Evolutionary conservation across 257 asterid genomes (phyloP).

Genomic region (Scutellaria galericulata): DNA sequence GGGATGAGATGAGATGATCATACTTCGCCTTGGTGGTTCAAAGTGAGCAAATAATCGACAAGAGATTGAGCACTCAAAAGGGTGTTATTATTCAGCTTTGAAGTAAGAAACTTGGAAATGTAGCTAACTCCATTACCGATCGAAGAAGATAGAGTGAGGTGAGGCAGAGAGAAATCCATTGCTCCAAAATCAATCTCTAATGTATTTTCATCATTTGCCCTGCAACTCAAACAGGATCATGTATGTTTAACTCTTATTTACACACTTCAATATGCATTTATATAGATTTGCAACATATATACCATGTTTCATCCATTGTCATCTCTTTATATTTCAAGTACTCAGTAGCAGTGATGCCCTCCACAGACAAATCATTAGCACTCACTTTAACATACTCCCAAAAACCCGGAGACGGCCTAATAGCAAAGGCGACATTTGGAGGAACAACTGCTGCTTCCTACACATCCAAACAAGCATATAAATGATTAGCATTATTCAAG

Average conservation of each 20-base stretch:
- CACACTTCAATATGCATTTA: neutral
- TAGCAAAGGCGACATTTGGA: conserved; percentile 78
- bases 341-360: conserved; percentile 71
- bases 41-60: conserved; percentile 72
- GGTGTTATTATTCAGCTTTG: conserved; percentile 54
- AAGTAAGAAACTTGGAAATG: conserved; percentile 72
- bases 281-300: neutral
- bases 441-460: conserved; percentile 97
- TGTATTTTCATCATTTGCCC: conserved; percentile 90
- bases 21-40: conserved; percentile 85
- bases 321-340: conserved; percentile 87
- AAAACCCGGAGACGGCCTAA: conserved; percentile 85
- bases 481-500: neutral
- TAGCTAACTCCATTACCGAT: conserved; percentile 79
- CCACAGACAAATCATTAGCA: conserved; percentile 81
- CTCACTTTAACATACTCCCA: conserved; percentile 91
- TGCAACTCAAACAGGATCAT: conserved; percentile 38
- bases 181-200: conserved; percentile 92
- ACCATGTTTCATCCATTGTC: conserved; percentile 76
- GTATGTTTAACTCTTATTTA: neutral
- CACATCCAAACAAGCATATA: conserved; percentile 2
- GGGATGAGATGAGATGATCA: conserved; percentile 27
- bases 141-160: conserved; percentile 68
- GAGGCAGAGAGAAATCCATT: conserved; percentile 70
- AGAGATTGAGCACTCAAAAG: conserved; percentile 61